Percentiles rank a stretch among this genome's conserved stretches.
Evolutionary conservation across 306 rosid genomes (phyloP).

Genomic region (Malus orientalis): DNA sequence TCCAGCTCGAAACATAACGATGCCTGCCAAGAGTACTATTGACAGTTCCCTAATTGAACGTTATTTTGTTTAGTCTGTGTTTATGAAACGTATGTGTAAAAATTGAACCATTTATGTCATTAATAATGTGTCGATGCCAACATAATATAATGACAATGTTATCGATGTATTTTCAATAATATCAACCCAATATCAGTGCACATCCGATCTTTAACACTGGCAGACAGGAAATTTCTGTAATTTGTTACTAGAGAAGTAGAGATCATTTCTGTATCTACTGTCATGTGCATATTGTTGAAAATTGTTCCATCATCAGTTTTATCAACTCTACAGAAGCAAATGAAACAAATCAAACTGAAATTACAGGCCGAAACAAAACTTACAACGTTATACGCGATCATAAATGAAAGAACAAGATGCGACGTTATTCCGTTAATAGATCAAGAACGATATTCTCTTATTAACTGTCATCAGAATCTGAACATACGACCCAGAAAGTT

Average conservation of each 20-base stretch:
- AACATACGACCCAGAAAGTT: no score
- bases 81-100: no score
- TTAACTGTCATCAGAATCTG: slow-evolving; percentile 35
- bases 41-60: no score
- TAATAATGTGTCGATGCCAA: background rate
- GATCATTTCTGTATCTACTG: background rate
- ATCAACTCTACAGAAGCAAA: background rate
- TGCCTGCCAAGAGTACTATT: no score
- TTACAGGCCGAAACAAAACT: background rate
- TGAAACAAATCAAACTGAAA: slow-evolving; percentile 7
- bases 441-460: slow-evolving; percentile 39
- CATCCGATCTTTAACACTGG: no score
- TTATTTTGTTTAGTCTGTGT: background rate
- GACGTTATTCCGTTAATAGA: slow-evolving; percentile 13
- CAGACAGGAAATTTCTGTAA: no score
- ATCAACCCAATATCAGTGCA: background rate
- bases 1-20: no score
- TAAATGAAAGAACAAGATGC: background rate
- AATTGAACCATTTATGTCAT: background rate
- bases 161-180: background rate
- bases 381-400: background rate
- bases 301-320: background rate
- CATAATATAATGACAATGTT: background rate
- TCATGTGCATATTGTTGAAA: background rate
- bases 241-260: no score